Base-by-base conservation (phyloP, 1,284 basidiomycete genomes). In the Rhodotorula glutinis region DNA sequence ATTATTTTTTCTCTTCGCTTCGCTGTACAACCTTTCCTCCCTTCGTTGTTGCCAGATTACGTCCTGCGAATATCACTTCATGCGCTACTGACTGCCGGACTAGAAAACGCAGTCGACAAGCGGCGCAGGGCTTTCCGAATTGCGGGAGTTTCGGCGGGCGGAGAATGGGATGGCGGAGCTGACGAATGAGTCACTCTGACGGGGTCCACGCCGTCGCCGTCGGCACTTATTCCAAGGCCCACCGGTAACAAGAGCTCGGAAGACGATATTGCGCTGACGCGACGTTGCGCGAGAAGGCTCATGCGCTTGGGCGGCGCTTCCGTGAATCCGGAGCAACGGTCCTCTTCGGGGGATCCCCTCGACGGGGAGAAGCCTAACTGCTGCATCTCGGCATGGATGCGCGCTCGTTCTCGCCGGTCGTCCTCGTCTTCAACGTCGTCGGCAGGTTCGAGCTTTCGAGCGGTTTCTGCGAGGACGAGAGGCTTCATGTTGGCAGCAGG, bases 341-440 rank as follows among this genome's bases (percentile, higher is more conserved):
- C 29, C n/a, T 49, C 30, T 13, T 41, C 53, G 17, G 23, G 60
- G 43, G 41, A 51, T 23, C 30, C 9, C 33, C 21, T 41, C 2
- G 27, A 46, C 2, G 21, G 23, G 3, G 38, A 38, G 30, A 72
- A 65, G 1, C 69, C 70, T 23, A 60, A 60, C 27, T 63, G 58
- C 17, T 63, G 58, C 65, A 74, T 67, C 51, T 72, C 65, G 44
- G 40, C 29, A 16, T 64, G 57, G 27, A 74, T 57, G 27, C 63
- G 53, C 46, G 68, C 74, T 13, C 66, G 60, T 56, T 65, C 67
- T 27, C 65, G 56, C 3, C 60, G 57, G 53, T 76, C 75, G 49
- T 76, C 75, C 40, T 76, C 75, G 57, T 76, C 75, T 49, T 76
- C 75, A 52, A 72, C 65, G 7, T 54, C 53, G 29, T 61, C 60